Evolutionary conservation across 2,329 filamentous ascomycete species (phyloP).

Genomic region (Colletotrichum horii): DNA sequence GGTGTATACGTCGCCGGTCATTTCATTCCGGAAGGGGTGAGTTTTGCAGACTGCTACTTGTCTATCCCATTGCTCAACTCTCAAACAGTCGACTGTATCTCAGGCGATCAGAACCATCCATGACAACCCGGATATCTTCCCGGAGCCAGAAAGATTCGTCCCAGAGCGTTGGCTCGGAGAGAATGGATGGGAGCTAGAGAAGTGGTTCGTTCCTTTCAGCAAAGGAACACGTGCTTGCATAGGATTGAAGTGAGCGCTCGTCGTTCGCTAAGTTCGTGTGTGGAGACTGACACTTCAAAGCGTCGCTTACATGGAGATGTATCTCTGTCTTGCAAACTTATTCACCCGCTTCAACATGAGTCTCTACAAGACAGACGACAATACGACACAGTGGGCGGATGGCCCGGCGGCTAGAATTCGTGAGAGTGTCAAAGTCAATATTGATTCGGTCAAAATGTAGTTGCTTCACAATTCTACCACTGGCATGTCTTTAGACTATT

Average conservation of each 20-base stretch:
- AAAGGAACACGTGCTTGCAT: not conserved
- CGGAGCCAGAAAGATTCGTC: not conserved
- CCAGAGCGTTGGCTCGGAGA: not conserved
- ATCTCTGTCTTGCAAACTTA: not conserved
- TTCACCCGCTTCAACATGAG: not conserved
- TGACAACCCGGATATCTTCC: not conserved
- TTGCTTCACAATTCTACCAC: not conserved
- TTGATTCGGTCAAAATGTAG: not conserved
- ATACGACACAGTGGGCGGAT: not conserved
- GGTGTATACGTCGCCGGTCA: not conserved
- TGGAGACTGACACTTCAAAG: not conserved
- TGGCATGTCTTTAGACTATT: accelerated
- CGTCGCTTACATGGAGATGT: not conserved
- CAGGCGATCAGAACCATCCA: not conserved
- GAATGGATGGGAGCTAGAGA: not conserved
- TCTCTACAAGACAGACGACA: not conserved
- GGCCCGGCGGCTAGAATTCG: not conserved
- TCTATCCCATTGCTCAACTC: not conserved
- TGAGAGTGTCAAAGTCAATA: not conserved
- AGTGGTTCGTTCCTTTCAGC: not conserved
- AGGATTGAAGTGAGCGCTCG: not conserved
- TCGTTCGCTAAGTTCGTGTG: not conserved
- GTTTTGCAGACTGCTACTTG: not conserved
- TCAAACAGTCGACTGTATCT: not conserved
- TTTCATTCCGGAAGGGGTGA: not conserved